Evolutionary conservation across 495 filamentous ascomycete genomes (phyloP), one percentile per base, ranked within the genome.

Genomic region (Penicillium nucicola): DNA sequence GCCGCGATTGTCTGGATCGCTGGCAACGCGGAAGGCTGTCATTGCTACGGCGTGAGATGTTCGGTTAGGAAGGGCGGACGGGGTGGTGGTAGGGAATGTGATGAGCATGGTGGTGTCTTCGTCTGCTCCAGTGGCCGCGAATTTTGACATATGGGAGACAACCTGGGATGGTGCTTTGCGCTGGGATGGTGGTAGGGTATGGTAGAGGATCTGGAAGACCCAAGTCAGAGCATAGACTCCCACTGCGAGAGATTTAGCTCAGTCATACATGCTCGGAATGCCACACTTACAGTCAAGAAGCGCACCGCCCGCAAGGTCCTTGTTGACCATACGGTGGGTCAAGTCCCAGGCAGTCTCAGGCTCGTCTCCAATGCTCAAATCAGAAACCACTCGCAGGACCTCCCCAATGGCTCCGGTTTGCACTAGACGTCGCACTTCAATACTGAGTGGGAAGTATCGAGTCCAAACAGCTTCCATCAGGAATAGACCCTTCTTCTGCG

Each of bases 391-490:
- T 22, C 91, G 80, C 31, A 87, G 78, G 5, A 96, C 85, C 36
- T 83, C 81, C 7, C 92, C 92, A 55, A 97, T 85, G 44, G 72
- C 77, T 2, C 87, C 87, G 1, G 77, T 71, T 45, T 76, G 68
- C 45, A 95, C 84, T 56, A 90, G 58, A 43, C 89, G 77, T 34
- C 90, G 69, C 17, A 96, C 70, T 66, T 92, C 82, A 49, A 87
- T 80, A 55, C 82, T 86, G 3, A 92, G 66, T 2, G 92, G 92
- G 75, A 96, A 95, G 66, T 88, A 93, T 15, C 92, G 75, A 33
- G 92, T 97, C 92, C 93, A 97, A 9, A 97, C 88, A 15, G 92
- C 92, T 74, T 97, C 92, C 90, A 96, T 96, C 32, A 97, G 68
- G 72, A 97, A 96, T 14, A 96, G 61, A 12, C 83, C 81, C 79